Conservation (phyloP, 2,329 filamentous ascomycete species). For the Colletotrichum sp. region DNA sequence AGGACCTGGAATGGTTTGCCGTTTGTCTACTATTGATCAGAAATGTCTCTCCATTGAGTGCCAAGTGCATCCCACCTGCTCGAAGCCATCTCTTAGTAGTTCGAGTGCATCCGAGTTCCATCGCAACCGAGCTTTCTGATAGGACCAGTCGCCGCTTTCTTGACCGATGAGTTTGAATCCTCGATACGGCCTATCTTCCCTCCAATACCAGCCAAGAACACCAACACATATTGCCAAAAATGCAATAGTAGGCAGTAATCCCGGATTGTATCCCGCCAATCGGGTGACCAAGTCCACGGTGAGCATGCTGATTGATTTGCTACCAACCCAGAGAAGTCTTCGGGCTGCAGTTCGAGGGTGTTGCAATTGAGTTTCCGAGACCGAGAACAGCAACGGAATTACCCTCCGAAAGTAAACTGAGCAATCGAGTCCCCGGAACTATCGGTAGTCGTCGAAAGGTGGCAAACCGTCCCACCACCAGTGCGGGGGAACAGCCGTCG, state of each 20-base stretch:
- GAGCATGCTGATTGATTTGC: background rate
- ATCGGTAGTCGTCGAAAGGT: background rate
- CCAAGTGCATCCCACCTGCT: background rate
- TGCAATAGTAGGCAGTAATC: background rate
- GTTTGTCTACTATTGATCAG: background rate
- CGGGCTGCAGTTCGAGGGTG: background rate
- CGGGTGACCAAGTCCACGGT: background rate
- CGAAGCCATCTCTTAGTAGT: background rate
- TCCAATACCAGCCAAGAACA: background rate
- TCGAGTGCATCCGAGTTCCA: background rate
- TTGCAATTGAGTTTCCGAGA: background rate
- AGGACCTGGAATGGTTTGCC: background rate
- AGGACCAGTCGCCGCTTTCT: background rate
- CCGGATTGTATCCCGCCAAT: background rate
- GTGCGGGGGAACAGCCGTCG: background rate
- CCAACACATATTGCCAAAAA: background rate
- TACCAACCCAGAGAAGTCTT: background rate
- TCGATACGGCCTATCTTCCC: background rate
- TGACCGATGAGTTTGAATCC: background rate
- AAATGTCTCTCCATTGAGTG: background rate
- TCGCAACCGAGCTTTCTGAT: background rate
- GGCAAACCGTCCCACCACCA: background rate
- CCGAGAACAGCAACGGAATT: background rate
- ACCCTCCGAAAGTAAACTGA: background rate
- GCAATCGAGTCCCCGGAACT: background rate